Evolutionary conservation across 2,329 filamentous ascomycete genomes (phyloP).

Genomic region (Botrytis aclada): DNA sequence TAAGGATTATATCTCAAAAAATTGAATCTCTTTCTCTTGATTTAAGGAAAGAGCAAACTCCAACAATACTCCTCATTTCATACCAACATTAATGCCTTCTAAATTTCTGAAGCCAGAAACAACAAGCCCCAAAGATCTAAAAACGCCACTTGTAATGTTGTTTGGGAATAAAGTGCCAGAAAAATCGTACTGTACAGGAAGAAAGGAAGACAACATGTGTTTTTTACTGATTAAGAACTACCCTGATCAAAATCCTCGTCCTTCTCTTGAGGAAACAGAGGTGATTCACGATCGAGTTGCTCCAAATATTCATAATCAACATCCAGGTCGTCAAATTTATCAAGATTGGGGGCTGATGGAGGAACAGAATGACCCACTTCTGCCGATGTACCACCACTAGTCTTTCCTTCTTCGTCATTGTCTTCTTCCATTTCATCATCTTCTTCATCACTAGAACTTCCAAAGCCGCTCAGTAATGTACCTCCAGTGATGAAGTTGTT

Average conservation of each 20-base stretch:
- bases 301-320: constrained; percentile 40
- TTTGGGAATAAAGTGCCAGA: constrained; percentile 14
- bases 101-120: constrained; percentile 18
- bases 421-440: constrained; percentile 90
- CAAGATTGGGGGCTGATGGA: constrained; percentile 38
- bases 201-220: constrained; percentile 14
- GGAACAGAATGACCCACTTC: constrained; percentile 55
- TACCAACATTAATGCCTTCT: constrained; percentile 19
- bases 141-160: constrained; percentile 22
- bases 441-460: constrained; percentile 92
- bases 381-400: constrained; percentile 35
- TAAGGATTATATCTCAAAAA: constrained; percentile 7
- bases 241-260: constrained; percentile 58
- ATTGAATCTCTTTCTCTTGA: constrained; percentile 20
- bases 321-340: constrained; percentile 38
- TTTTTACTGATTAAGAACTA: constrained; percentile 33
- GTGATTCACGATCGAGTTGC: constrained; percentile 39
- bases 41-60: constrained; percentile 11
- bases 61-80: constrained; percentile 16
- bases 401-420: constrained; percentile 65
- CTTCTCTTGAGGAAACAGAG: constrained; percentile 33
- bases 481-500: constrained; percentile 67
- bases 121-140: constrained; percentile 20
- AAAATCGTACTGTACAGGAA: constrained; percentile 19
- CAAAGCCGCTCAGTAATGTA: constrained; percentile 83